Evolutionary conservation across 2,329 filamentous ascomycete species (phyloP).

Genomic region (Phialemonium atrogriseum): DNA sequence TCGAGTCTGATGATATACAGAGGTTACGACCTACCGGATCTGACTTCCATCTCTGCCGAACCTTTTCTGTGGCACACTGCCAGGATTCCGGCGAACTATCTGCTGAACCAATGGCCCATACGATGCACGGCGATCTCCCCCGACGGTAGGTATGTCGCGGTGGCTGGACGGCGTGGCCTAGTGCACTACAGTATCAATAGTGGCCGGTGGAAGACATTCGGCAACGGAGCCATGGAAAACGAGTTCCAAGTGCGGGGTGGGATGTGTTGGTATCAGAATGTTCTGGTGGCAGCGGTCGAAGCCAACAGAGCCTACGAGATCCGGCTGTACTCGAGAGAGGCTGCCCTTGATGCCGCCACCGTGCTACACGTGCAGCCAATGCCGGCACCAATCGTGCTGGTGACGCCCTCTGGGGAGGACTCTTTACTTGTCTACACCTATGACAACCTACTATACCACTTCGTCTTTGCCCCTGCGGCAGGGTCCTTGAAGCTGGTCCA

Average conservation of each 20-base stretch:
- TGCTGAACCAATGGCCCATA: slow-evolving; percentile 91
- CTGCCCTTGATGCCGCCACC: slow-evolving; percentile 63
- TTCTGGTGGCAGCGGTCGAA: slow-evolving; percentile 90
- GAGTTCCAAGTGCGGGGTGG: slow-evolving; percentile 89
- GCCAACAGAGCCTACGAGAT: slow-evolving; percentile 73
- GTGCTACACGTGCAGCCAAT: slow-evolving; percentile 71
- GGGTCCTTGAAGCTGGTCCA: slow-evolving; percentile 70
- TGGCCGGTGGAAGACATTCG: slow-evolving; percentile 91
- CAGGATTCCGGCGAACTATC: slow-evolving; percentile 74
- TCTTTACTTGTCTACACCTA: slow-evolving; percentile 95
- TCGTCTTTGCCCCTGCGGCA: slow-evolving; percentile 69
- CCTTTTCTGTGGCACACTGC: slow-evolving; percentile 92
- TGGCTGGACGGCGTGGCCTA: slow-evolving; percentile 87
- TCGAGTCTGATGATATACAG: slow-evolving; percentile 86
- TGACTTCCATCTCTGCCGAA: slow-evolving; percentile 87
- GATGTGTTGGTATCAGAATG: slow-evolving; percentile 98
- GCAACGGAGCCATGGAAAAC: slow-evolving; percentile 71
- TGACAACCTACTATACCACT: slow-evolving; percentile 93
- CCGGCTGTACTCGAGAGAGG: slow-evolving; percentile 86
- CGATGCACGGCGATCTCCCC: slow-evolving; percentile 78
- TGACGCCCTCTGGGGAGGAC: slow-evolving; percentile 84
- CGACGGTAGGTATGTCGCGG: slow-evolving; percentile 87
- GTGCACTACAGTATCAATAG: slow-evolving; percentile 95
- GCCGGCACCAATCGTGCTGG: slow-evolving; percentile 78
- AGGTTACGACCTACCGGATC: slow-evolving; percentile 83